Base-by-base conservation (phyloP, 805 yeast species). In the Maudiozyma barnettii region DNA sequence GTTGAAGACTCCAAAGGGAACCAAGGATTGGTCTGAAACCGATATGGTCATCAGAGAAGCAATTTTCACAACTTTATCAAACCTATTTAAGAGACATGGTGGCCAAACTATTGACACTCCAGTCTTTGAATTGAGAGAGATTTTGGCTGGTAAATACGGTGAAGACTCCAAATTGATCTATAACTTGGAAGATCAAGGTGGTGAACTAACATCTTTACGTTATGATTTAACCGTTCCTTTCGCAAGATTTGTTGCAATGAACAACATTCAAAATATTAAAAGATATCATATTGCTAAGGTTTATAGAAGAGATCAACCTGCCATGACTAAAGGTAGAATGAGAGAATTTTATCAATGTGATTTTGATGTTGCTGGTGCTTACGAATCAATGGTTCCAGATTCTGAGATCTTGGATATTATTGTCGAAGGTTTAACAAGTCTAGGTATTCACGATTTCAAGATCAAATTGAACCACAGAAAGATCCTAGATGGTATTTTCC, bases 281-380 rank as follows among this genome's bases (percentile, higher is more conserved):
- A 78, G 99, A 64, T 93, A 81, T 66, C 99, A 93, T 70, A 87
- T 93, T 54, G 99, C 99, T 57, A 93, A 93, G 67, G 99, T 93
- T 46, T 93, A 93, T 71, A 82, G 99, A 73, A 84, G 99, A 70
- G 99, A 93, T 66, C 99, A 93, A 70, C 99, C 99, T 5, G 99
- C 99, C 8, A 93, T 93, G 99, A 91, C 98, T 45, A 93, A 93
- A 70, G 99, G 99, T 51, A 80, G 99, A 70, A 93, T 93, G 99
- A 85, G 99, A 77, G 99, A 93, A 69, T 93, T 93, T 62, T 93
- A 93, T 68, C 99, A 93, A 71, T 93, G 99, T 74, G 99, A 93
- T 71, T 86, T 93, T 59, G 99, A 93, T 67, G 74, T 93, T 61
- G 99, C 99, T 20, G 99, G 99, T 45, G 68, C 66, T 48, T 91